Percentiles rank a stretch among this genome's conserved stretches.
Conservation (phyloP, 768 basidiomycete genomes). For the Cantharellus anzutake region DNA sequence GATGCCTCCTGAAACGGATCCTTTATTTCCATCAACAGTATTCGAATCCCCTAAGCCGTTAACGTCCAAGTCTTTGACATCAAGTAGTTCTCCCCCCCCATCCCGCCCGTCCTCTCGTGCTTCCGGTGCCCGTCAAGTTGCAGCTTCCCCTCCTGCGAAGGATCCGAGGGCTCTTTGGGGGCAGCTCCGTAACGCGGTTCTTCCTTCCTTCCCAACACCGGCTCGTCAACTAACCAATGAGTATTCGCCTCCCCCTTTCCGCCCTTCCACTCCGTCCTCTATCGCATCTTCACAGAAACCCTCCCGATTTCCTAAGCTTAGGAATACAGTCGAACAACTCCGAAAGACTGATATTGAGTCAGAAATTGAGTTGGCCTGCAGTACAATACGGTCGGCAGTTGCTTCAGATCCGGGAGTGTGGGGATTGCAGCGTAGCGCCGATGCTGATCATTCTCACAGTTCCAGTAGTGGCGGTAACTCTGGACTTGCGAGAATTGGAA, state of each 20-base stretch:
- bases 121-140: background rate
- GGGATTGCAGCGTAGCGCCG: too few species aligned
- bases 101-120: background rate
- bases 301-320: constrained; percentile 5
- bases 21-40: too few species aligned
- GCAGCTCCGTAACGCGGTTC: background rate
- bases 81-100: background rate
- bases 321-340: constrained; percentile 8
- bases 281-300: background rate
- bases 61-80: too few species aligned
- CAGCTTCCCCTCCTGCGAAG: background rate
- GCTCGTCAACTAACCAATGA: background rate
- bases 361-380: background rate
- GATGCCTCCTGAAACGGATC: too few species aligned
- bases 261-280: background rate
- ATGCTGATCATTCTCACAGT: background rate
- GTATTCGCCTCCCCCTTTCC: background rate
- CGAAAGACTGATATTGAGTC: constrained; percentile 18
- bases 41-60: too few species aligned
- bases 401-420: too few species aligned
- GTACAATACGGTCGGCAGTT: too few species aligned
- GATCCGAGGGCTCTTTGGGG: background rate
- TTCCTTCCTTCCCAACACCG: background rate
- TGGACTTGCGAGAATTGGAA: background rate
- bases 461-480: background rate